Evolutionary conservation across 2,329 filamentous ascomycete species (phyloP).

Genomic region (Alternaria metachromatica): DNA sequence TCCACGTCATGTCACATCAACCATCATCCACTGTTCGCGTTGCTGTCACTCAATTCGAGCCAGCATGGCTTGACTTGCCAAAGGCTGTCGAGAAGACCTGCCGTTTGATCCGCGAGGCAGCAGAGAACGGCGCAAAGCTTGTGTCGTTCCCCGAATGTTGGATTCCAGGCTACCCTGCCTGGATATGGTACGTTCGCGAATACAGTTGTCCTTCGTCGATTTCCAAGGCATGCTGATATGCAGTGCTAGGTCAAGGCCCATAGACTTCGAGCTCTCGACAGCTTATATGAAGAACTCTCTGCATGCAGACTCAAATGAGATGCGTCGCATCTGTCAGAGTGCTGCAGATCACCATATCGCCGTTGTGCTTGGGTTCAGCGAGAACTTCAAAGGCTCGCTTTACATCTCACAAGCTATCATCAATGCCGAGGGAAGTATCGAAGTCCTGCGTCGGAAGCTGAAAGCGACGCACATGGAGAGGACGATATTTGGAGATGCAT

Average conservation of each 20-base stretch:
- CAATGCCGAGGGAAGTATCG: constrained; percentile 38
- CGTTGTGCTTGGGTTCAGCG: constrained; percentile 51
- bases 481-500: constrained; percentile 52
- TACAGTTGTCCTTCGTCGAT: not conserved
- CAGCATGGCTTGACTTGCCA: constrained; percentile 65
- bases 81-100: constrained; percentile 64
- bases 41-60: constrained; percentile 65
- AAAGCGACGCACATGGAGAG: constrained; percentile 55
- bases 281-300: constrained; percentile 57
- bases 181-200: constrained; percentile 52
- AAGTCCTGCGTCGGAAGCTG: constrained; percentile 51
- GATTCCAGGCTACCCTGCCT: constrained; percentile 55
- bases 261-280: constrained; percentile 50
- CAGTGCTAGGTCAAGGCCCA: constrained; percentile 45
- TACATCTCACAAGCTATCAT: constrained; percentile 53
- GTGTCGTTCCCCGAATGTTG: constrained; percentile 59
- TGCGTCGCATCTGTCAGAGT: constrained; percentile 50
- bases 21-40: constrained; percentile 37
- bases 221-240: not conserved
- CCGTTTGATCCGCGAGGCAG: constrained; percentile 63
- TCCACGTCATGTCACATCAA: not conserved
- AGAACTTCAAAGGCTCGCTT: constrained; percentile 46
- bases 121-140: constrained; percentile 60
- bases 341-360: constrained; percentile 44
- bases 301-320: constrained; percentile 49